A percentile compares a stretch with the other conserved stretches of the same genome.
These are phyloP conservation scores for Blechomonas ayalai DNA, from an alignment of 208 protist species.

Conservation along the genomic window DNA sequence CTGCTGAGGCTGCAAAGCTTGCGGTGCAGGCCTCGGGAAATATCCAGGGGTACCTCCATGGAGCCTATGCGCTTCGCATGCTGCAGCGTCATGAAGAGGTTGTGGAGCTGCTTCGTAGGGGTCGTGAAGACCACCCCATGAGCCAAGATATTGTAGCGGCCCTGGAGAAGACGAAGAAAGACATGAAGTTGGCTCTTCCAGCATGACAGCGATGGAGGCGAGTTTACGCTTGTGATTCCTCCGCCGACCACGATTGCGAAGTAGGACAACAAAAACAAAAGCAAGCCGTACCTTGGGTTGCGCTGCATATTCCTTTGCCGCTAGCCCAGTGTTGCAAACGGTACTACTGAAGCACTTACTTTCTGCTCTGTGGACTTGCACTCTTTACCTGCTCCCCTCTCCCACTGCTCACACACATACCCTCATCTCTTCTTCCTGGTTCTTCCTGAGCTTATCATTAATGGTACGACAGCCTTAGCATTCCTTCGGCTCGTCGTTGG, in stretches of 20 bases:
- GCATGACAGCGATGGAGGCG: too few relatives aligned
- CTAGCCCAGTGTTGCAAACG: too few relatives aligned
- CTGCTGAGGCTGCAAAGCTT: slow-evolving; percentile 38
- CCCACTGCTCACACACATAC: too few relatives aligned
- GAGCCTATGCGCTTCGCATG: slow-evolving; percentile 55
- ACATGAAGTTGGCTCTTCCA: slow-evolving; percentile 30
- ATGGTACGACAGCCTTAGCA: too few relatives aligned
- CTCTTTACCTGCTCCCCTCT: too few relatives aligned
- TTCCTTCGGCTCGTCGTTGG: neutral
- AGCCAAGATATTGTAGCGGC: slow-evolving; percentile 36
- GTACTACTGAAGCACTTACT: too few relatives aligned
- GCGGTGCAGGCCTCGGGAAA: slow-evolving; percentile 63
- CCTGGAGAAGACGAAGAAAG: slow-evolving; percentile 37
- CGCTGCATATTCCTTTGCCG: too few relatives aligned
- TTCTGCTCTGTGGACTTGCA: neutral
- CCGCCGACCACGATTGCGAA: neutral
- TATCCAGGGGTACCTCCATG: slow-evolving; percentile 80
- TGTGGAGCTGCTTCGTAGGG: slow-evolving; percentile 51
- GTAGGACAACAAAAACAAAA: slow-evolving; percentile 5
- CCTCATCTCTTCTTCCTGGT: neutral
- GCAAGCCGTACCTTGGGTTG: neutral
- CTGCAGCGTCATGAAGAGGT: slow-evolving; percentile 44
- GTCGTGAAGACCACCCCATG: slow-evolving; percentile 64
- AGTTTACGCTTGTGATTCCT: slow-evolving; percentile 8
- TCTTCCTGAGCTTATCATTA: slow-evolving; percentile 1